Base-by-base conservation (phyloP, 1,284 basidiomycete genomes). In the Anthracocystis walkeri region DNA sequence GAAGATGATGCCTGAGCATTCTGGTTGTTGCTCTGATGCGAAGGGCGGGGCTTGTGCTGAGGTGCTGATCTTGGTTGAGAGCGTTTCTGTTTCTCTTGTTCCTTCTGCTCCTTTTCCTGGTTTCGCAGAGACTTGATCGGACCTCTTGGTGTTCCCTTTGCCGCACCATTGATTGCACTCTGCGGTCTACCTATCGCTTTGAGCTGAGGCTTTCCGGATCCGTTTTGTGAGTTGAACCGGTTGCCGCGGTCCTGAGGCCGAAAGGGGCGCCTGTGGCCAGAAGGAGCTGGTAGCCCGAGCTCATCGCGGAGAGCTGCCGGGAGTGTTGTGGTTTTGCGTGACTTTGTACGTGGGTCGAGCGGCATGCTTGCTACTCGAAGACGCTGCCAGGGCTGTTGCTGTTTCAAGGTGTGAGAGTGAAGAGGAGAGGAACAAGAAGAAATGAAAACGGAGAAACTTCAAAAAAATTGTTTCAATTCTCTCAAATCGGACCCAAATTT, bases 261-360 rank as follows among this genome's bases (percentile, higher is more conserved):
- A 20, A 68, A 68, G 38, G 56, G 31, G n/a, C 58, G 69, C 45
- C 51, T 63, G 25, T 48, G 41, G 10, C 55, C 35, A 6, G 49
- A 60, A 6, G 55, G 50, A n/a, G 65, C 55, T n/a, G 72, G 59
- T n/a, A 83, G 46, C 1, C 82, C 82, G 12, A 84, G 75, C 68
- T 83, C 82, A 29, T 80, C 78, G 11, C 79, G 70, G 7, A 84
- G 69, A 12, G 79, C 77, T 4, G 75, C 81, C 2, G 82, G 82
- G 0, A 84, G 76, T 12, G 63, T 59, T 1, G 82, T 83, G 0
- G 82, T 84, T 2, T 68, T 64, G 52, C 71, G 66, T 50, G 61
- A 50, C 54, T 75, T 75, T 38, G 65, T 65, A n/a, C 62, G 59
- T 16, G 65, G 65, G 41, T 75, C 65, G 46, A 75, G 70, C 0